Base-by-base conservation (phyloP, 148 eudicot species). In the Camellia granthamiana region DNA sequence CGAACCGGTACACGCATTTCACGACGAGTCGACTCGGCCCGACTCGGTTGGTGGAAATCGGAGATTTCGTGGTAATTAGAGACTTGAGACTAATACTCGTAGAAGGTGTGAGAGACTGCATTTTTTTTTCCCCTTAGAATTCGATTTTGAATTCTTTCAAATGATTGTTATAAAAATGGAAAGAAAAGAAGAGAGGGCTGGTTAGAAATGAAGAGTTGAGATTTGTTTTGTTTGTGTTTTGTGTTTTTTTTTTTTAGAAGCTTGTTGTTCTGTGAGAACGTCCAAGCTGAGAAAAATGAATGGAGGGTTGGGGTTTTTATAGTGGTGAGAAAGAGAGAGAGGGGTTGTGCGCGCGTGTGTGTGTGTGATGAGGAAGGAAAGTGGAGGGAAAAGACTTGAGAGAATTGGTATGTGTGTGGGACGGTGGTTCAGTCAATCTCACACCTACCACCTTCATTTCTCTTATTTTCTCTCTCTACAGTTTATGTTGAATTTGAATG, bases 41-140 rank as follows among this genome's bases (percentile, higher is more conserved):
- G 38, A 80, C 78, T 80, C 78, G 83, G 74, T 74, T 55, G 75
- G 81, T 51, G 43, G 56, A 76, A 19, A 16, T 74, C 51, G 54
- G 60, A 38, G 82, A 61, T 7, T 44, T 19, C 41, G 72, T 44
- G 0, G 74, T 85, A 46, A 81, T 72, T 11, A 49, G 65, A 43
- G 78, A 79, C 52, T 77, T 82, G 66, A 79, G 76, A 60, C 52
- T 84, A 38, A 83, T 44, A 76, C 86, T 84, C 6, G 93, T 76
- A 46, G 88, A 83, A 5, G 89, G 87, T 12, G 90, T 44, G 41
- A 92, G 69, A 42, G 91, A 78, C 49, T 90, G 90, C 94, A 92
- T 92, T 74, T 83, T 89, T 43, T n/a, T 60, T 19, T 52, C 62
- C 21, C 58, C 59, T 63, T 59, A 9, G 72, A 38, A 71, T 9